Conservation (phyloP, 345 rosid genomes). For the Eucalyptus sp. region DNA sequence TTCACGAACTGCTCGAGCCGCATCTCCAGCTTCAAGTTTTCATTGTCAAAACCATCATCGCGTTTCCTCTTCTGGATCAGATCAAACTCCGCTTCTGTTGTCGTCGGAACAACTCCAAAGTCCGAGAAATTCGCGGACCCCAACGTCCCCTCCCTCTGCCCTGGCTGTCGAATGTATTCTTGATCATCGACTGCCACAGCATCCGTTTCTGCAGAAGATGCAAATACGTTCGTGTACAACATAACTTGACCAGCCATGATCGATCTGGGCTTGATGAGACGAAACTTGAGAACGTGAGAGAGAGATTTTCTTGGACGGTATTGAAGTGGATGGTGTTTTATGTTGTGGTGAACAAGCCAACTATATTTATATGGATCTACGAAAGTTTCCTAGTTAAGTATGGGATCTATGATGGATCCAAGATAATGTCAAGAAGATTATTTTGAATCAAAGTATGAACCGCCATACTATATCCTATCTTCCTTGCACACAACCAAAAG, state of each 20-base stretch:
- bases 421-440: background rate
- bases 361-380: background rate
- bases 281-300: background rate
- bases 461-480: background rate
- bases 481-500: background rate
- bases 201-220: background rate
- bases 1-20: background rate
- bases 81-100: background rate
- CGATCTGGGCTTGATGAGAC: background rate
- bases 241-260: background rate
- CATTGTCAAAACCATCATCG: background rate
- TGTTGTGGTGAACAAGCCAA: background rate
- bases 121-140: background rate
- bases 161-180: background rate
- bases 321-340: background rate
- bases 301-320: background rate
- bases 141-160: background rate
- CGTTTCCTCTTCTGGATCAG: background rate
- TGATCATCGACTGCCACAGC: background rate
- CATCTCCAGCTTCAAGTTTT: background rate
- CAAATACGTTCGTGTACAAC: background rate
- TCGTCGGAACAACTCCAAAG: background rate
- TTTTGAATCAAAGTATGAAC: background rate
- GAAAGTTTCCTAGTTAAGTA: background rate
- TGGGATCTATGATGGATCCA: too few species aligned